Base-by-base conservation (phyloP, 805 yeast genomes). In the Candida easanensis region DNA sequence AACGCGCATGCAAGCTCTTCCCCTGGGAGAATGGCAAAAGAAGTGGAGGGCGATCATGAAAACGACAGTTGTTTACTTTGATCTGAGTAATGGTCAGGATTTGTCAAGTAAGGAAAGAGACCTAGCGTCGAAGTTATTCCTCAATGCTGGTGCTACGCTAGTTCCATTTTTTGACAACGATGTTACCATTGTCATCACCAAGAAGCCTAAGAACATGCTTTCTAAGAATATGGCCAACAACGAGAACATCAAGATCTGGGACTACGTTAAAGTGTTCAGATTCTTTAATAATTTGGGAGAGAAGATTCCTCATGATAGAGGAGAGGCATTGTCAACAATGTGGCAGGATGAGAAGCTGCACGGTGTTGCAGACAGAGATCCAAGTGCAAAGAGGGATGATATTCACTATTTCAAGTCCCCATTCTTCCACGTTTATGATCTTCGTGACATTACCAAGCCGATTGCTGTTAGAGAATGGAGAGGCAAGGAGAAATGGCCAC, bases 321-420 rank as follows among this genome's bases (percentile, higher is more conserved):
- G 36, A 42, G 20, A 69, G 26, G 68, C 70, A 23, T 64, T 83
- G 36, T 74, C 83, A 3, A 77, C 82, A 38, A 70, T 91, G 49
- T 73, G 91, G 54, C 80, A 82, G 50, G 89, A 88, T 57, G 99
- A 93, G 59, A 87, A 87, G 56, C 65, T 87, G 13, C 81, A 79
- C 60, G 97, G 97, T 11, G 85, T 96, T 0, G 76, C 84, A 28
- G 97, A 90, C 62, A 77, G 96, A 51, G 97, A 90, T 61, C 93
- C 95, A 11, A 76, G 73, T 49, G 93, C 95, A 2, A 80, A 76
- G 51, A 71, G 96, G 44, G 96, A 87, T 54, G 97, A 91, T 60
- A 77, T 84, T 56, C 82, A 83, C 57, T 86, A 86, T 61, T 87
- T 93, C 62, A 81, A 80, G 39, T 80, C 82, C 30, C 79, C 82